Conservation (phyloP, 23 red algal species). For the Pyropia haitanensis region DNA sequence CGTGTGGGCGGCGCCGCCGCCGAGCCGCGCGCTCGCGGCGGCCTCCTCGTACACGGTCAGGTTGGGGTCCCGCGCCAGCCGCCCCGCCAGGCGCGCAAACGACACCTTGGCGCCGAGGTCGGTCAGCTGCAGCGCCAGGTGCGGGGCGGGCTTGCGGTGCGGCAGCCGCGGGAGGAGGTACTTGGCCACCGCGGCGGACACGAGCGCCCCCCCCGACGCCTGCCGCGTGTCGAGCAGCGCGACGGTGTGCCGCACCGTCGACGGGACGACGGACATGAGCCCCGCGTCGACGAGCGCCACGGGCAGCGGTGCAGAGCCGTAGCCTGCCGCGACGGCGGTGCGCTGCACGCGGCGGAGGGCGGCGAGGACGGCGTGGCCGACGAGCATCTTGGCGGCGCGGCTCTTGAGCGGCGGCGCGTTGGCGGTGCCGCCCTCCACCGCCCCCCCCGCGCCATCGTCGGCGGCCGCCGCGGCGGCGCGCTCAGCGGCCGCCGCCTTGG, state of each 20-base stretch:
- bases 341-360: conserved; percentile 44
- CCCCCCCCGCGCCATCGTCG: conserved; percentile 68
- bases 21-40: conserved; percentile 23
- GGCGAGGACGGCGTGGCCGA: conserved; percentile 57
- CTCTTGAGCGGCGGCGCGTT: conserved; percentile 28
- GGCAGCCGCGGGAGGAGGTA: conserved; percentile 57
- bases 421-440: conserved; percentile 16
- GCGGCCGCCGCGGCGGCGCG: neutral
- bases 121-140: conserved; percentile 24
- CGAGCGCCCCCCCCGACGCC: neutral
- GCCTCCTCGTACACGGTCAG: conserved; percentile 28
- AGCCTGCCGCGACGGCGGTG: conserved; percentile 11
- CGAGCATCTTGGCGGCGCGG: conserved; percentile 63
- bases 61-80: conserved; percentile 62
- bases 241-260: conserved; percentile 64
- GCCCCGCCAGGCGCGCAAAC: conserved; percentile 37
- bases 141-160: conserved; percentile 44
- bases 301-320: conserved; percentile 13
- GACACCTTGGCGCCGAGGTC: conserved; percentile 70
- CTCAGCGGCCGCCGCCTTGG: conserved; percentile 11
- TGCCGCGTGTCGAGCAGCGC: conserved; percentile 47
- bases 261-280: conserved; percentile 40
- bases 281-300: conserved; percentile 58
- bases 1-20: conserved; percentile 2
- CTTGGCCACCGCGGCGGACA: conserved; percentile 16